Evolutionary conservation across 306 rosid species (phyloP).

Genomic region (Malus sieversii): DNA sequence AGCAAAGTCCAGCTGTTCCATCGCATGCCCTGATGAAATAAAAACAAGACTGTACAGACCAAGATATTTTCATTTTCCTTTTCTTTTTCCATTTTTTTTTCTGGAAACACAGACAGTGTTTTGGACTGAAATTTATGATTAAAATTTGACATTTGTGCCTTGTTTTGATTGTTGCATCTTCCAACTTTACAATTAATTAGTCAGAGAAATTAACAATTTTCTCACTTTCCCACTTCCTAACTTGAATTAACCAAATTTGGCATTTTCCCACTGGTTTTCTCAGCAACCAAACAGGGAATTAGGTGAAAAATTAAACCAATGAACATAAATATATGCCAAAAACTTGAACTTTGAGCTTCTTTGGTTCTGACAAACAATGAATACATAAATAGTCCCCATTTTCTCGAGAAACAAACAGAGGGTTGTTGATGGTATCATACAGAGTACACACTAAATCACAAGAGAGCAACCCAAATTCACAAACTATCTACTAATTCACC

Average conservation of each 20-base stretch:
- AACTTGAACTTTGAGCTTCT: neutral
- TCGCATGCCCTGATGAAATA: conserved; percentile 16
- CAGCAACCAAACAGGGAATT: conserved; percentile 11
- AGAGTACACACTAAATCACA: neutral
- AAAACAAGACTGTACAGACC: conserved; percentile 1
- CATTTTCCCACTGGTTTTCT: conserved; percentile 4
- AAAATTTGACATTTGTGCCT: neutral
- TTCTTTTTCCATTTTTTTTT: neutral
- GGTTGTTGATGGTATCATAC: neutral
- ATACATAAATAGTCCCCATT: conserved; percentile 14
- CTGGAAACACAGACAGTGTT: neutral
- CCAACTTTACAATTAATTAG: neutral
- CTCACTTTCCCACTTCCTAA: neutral
- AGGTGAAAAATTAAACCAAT: neutral
- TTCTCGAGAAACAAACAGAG: conserved; percentile 11
- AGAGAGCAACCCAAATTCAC: neutral
- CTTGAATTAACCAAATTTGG: conserved; percentile 1
- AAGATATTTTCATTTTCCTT: neutral
- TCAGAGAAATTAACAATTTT: neutral
- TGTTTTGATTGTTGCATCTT: neutral
- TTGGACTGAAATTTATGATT: neutral
- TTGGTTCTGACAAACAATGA: neutral
- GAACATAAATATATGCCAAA: neutral
- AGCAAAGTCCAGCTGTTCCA: conserved; percentile 46
- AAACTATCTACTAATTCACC: conserved; percentile 7